Evolutionary conservation across 306 rosid genomes (phyloP).

Genomic region (Dryas octopetala): DNA sequence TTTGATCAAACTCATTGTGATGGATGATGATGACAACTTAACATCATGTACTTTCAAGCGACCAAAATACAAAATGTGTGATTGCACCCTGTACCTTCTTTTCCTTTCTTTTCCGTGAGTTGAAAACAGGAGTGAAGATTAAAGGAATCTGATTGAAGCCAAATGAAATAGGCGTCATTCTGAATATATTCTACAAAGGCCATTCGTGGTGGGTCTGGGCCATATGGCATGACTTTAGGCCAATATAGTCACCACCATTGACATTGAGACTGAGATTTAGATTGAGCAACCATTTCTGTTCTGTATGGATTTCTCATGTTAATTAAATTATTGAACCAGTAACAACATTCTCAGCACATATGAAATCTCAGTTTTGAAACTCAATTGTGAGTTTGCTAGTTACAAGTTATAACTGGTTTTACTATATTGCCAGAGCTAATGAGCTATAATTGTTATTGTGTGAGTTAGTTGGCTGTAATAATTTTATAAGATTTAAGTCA

Average conservation of each 20-base stretch:
- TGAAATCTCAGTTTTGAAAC: no score
- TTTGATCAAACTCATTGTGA: background rate
- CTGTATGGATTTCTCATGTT: no score
- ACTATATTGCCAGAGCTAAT: no score
- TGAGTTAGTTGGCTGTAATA: no score
- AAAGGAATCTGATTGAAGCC: background rate
- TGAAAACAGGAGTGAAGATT: background rate
- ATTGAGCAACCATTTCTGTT: background rate
- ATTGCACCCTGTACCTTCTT: background rate
- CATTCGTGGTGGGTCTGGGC: slow-evolving; percentile 17
- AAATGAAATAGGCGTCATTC: background rate
- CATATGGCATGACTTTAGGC: slow-evolving; percentile 10
- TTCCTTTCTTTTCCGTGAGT: background rate
- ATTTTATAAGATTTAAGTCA: no score
- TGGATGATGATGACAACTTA: background rate
- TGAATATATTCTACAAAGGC: background rate
- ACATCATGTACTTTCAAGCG: background rate
- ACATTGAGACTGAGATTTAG: no score
- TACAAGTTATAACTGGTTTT: no score
- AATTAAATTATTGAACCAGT: no score
- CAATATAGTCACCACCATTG: slow-evolving; percentile 10
- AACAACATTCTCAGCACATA: no score
- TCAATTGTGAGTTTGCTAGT: no score
- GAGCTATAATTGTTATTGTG: no score
- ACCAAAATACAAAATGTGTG: background rate